A percentile compares a stretch with the other conserved stretches of the same genome.
Conservation (phyloP, 192 early-diverging fungal genomes). For the Oehlia diaphana region DNA sequence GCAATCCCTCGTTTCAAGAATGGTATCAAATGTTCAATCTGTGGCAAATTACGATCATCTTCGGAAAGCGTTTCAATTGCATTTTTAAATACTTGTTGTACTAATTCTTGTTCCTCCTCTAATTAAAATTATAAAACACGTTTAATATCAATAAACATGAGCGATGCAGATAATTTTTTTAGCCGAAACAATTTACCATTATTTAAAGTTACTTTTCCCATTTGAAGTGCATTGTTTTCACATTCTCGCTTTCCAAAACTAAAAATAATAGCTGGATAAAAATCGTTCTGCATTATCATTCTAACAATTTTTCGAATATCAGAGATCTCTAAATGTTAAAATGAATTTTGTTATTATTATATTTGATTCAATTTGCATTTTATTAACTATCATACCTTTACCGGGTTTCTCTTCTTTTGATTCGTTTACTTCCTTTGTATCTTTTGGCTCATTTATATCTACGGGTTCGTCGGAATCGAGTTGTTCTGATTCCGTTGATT, state of each 20-base stretch:
- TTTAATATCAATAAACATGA: background rate
- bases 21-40: constrained; percentile 91
- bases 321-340: constrained; percentile 50
- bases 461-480: background rate
- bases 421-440: background rate
- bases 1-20: constrained; percentile 91
- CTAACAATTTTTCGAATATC: constrained; percentile 96
- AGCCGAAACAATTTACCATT: constrained; percentile 32
- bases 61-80: constrained; percentile 82
- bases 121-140: background rate
- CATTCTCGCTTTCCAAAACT: constrained; percentile 92
- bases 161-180: background rate
- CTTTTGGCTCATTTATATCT: background rate
- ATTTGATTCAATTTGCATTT: background rate
- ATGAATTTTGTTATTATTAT: background rate
- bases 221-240: constrained; percentile 81
- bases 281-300: constrained; percentile 95
- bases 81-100: constrained; percentile 80
- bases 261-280: constrained; percentile 96
- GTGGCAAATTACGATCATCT: constrained; percentile 88
- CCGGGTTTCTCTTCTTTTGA: constrained; percentile 50
- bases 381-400: constrained; percentile 64
- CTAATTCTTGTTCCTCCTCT: constrained; percentile 71
- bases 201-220: constrained; percentile 87
- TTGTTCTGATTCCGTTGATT: background rate